phyloP scores from a whole-genome alignment of 352 stramenopile genomes.

The Pythium apleroticum region DNA sequence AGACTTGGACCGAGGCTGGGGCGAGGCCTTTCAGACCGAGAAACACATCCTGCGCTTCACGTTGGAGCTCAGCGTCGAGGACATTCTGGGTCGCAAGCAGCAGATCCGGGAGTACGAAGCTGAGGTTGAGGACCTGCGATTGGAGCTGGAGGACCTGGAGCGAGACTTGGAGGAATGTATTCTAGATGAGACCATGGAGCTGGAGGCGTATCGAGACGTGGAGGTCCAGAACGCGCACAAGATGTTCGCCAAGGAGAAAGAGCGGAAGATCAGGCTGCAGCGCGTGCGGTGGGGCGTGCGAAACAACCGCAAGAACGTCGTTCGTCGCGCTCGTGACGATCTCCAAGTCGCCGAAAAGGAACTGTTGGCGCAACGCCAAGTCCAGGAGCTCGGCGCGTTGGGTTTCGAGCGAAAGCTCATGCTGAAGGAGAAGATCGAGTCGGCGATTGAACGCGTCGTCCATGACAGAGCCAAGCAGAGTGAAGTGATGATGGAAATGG shows the following conservation, averaged over 20 bases:
- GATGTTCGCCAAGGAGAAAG: slow-evolving; percentile 45
- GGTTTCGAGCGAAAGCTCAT: slow-evolving; percentile 57
- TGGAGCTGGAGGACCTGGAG: slow-evolving; percentile 82
- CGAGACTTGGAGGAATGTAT: slow-evolving; percentile 71
- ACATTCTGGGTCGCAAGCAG: slow-evolving; percentile 60
- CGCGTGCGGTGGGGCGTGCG: slow-evolving; percentile 63
- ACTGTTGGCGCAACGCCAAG: slow-evolving; percentile 39
- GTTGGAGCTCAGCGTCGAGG: slow-evolving; percentile 73
- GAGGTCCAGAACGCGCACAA: slow-evolving; percentile 45
- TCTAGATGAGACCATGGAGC: slow-evolving; percentile 58
- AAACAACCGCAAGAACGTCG: slow-evolving; percentile 56
- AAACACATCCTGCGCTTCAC: slow-evolving; percentile 69
- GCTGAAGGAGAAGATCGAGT: slow-evolving; percentile 49
- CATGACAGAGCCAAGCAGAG: slow-evolving; percentile 42
- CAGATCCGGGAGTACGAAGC: slow-evolving; percentile 70
- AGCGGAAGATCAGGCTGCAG: slow-evolving; percentile 45
- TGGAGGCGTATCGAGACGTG: slow-evolving; percentile 58
- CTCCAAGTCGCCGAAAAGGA: slow-evolving; percentile 34
- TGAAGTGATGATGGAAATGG: slow-evolving; percentile 41
- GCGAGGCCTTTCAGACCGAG: slow-evolving; percentile 75
- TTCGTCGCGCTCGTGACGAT: slow-evolving; percentile 45
- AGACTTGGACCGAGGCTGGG: slow-evolving; percentile 75
- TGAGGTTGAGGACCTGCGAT: slow-evolving; percentile 66
- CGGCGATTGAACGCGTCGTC: slow-evolving; percentile 29
- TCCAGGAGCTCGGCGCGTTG: slow-evolving; percentile 52